These are phyloP conservation scores for Kodamaea lidongshanica DNA, from an alignment of 805 yeast genomes.

Conservation along the genomic window DNA sequence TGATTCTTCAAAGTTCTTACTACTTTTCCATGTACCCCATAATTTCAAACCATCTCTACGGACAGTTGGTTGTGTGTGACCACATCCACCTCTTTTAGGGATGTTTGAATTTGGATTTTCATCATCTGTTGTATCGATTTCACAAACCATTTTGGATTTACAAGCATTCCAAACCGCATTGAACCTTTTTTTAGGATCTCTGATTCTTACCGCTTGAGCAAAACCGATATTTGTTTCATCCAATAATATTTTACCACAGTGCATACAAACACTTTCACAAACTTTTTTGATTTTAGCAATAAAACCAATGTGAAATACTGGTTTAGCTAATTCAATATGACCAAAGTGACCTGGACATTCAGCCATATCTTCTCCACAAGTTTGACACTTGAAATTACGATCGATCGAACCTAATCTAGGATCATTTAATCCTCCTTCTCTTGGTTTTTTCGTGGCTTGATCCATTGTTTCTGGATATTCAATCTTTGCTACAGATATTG, in stretches of 20 bases:
- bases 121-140: conserved; percentile 70
- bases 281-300: conserved; percentile 90
- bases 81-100: conserved; percentile 91
- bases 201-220: conserved; percentile 81
- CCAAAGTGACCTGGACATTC: conserved; percentile 99
- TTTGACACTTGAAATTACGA: conserved; percentile 95
- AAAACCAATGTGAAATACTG: conserved; percentile 98
- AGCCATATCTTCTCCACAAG: conserved; percentile 98
- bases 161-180: conserved; percentile 94
- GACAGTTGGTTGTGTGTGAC: conserved; percentile 91
- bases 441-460: conserved; percentile 87
- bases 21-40: conserved; percentile 98
- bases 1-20: conserved; percentile 72
- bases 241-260: conserved; percentile 88
- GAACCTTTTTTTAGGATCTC: conserved; percentile 93
- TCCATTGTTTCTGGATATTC: conserved; percentile 99
- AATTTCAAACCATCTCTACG: conserved; percentile 94
- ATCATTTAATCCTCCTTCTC: conserved; percentile 95
- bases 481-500: conserved; percentile 95
- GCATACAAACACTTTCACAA: conserved; percentile 96
- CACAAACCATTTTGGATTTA: conserved; percentile 92
- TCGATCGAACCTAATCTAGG: conserved; percentile 97
- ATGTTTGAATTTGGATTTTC: conserved; percentile 41
- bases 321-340: conserved; percentile 95
- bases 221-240: conserved; percentile 79